Conservation (phyloP, 345 rosid species). For the Dipteronia dyeriana region DNA sequence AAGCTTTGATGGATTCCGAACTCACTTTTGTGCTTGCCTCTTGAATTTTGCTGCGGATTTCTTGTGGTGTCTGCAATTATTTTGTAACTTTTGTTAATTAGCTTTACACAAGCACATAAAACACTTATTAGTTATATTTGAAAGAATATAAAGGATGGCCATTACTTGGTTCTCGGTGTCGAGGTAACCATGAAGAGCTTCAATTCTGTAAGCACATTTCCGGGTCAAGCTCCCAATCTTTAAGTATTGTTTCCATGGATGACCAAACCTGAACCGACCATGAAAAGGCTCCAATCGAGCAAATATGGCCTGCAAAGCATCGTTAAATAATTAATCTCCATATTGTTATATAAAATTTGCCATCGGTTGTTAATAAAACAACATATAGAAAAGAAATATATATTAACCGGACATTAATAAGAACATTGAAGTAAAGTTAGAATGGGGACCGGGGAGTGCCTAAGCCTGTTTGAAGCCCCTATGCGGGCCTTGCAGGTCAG, state of each 20-base stretch:
- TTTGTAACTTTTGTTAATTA: neutral
- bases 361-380: too few relatives aligned
- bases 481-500: too few relatives aligned
- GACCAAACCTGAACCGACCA: slow-evolving; percentile 38
- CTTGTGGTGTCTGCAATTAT: slow-evolving; percentile 26
- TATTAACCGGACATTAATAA: too few relatives aligned
- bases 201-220: slow-evolving; percentile 40
- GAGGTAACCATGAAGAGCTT: slow-evolving; percentile 29
- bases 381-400: too few relatives aligned
- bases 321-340: neutral
- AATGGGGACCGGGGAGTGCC: too few relatives aligned
- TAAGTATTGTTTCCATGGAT: slow-evolving; percentile 47
- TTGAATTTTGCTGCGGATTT: slow-evolving; percentile 23
- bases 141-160: neutral
- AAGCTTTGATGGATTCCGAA: slow-evolving; percentile 32
- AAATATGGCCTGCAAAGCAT: slow-evolving; percentile 34
- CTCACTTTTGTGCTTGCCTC: slow-evolving; percentile 33
- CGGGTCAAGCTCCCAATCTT: slow-evolving; percentile 35
- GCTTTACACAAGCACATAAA: neutral
- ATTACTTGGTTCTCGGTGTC: slow-evolving; percentile 10
- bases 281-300: slow-evolving; percentile 48
- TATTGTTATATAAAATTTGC: too few relatives aligned
- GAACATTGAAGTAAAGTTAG: too few relatives aligned
- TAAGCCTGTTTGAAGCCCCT: too few relatives aligned
- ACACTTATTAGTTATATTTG: slow-evolving; percentile 16